phyloP scores from a whole-genome alignment of 148 eudicot species.

The Fagopyrum homotropicum region DNA sequence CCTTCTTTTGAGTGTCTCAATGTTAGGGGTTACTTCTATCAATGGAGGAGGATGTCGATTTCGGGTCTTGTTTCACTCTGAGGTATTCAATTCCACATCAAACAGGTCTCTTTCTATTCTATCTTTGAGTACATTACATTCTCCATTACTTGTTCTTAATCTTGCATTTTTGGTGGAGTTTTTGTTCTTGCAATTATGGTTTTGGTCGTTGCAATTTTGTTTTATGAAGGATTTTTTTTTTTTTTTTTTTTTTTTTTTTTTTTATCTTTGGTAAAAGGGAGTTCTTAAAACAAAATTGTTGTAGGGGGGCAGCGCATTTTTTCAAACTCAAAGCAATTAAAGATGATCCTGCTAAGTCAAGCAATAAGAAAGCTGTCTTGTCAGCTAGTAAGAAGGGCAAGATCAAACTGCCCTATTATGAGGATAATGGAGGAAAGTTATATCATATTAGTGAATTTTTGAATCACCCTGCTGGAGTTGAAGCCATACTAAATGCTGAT shows the following conservation, averaged over 20 bases:
- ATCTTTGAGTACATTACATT: neutral
- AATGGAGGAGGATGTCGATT: slow-evolving; percentile 4
- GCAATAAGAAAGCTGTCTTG: slow-evolving; percentile 51
- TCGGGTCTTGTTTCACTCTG: neutral
- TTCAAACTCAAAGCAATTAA: slow-evolving; percentile 28
- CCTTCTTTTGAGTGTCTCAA: neutral
- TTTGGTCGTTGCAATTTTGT: neutral
- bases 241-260: neutral
- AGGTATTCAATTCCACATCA: neutral
- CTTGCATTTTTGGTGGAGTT: neutral
- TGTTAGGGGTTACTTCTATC: neutral
- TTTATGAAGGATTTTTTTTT: neutral
- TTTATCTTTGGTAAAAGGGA: neutral
- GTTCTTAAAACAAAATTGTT: slow-evolving; percentile 1
- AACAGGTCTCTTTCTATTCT: neutral
- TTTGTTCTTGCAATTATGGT: neutral
- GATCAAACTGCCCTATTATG: slow-evolving; percentile 50
- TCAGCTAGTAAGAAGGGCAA: slow-evolving; percentile 59
- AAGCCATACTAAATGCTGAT: slow-evolving; percentile 66
- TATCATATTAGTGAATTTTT: slow-evolving; percentile 62
- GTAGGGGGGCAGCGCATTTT: slow-evolving; percentile 39
- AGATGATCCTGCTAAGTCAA: slow-evolving; percentile 35
- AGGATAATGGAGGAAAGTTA: slow-evolving; percentile 24
- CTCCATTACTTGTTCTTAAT: neutral
- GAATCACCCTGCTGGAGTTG: slow-evolving; percentile 65